phyloP scores from a whole-genome alignment of 2,329 filamentous ascomycete species.

The Nigrograna mackinnonii region DNA sequence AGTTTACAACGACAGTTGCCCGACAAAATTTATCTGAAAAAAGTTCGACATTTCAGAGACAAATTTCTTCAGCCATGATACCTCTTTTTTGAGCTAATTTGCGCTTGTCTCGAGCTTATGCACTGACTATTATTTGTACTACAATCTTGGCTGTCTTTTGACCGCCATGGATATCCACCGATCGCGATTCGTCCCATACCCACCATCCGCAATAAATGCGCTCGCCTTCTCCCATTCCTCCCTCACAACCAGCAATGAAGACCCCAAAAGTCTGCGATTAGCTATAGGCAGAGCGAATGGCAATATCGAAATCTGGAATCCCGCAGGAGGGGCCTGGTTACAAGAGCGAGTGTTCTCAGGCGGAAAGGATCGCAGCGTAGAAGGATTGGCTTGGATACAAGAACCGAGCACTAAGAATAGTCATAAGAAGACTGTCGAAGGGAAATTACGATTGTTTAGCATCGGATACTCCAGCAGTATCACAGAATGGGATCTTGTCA shows the following conservation, averaged over 20 bases:
- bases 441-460: slow-evolving; percentile 86
- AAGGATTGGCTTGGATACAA: slow-evolving; percentile 89
- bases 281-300: slow-evolving; percentile 93
- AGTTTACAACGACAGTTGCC: background rate
- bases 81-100: background rate
- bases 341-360: slow-evolving; percentile 87
- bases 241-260: slow-evolving; percentile 39
- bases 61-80: slow-evolving; percentile 1
- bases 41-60: background rate
- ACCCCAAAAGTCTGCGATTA: slow-evolving; percentile 69
- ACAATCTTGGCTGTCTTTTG: background rate
- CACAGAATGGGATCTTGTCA: slow-evolving; percentile 91
- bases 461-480: slow-evolving; percentile 91
- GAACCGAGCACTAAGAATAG: slow-evolving; percentile 74
- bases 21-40: background rate
- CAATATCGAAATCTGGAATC: slow-evolving; percentile 98
- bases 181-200: slow-evolving; percentile 92
- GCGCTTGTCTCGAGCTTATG: background rate
- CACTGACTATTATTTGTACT: background rate
- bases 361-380: slow-evolving; percentile 82
- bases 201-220: slow-evolving; percentile 88
- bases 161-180: slow-evolving; percentile 90
- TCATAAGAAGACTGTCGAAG: slow-evolving; percentile 62
- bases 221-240: slow-evolving; percentile 83
- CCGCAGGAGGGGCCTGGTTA: slow-evolving; percentile 78